A percentile compares a stretch with the other conserved stretches of the same genome.
phyloP scores from a whole-genome alignment of 345 rosid species.

The Eucalyptus albens region DNA sequence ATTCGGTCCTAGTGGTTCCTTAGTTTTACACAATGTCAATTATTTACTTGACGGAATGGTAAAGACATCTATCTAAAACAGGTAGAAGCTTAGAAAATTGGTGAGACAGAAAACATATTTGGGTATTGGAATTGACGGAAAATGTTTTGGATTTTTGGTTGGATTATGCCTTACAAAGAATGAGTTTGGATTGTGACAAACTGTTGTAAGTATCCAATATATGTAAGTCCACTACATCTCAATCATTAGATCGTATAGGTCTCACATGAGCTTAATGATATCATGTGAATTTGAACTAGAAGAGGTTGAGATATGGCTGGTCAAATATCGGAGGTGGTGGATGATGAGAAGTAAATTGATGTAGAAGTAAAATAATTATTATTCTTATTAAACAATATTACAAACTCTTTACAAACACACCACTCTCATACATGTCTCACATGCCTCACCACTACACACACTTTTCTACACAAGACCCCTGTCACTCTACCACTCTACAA shows the following conservation, averaged over 20 bases:
- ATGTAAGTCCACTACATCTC: not conserved
- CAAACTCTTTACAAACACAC: no score
- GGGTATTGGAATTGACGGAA: not conserved
- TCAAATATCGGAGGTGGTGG: not conserved
- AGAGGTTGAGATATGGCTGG: not conserved
- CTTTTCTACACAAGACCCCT: no score
- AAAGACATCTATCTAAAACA: not conserved
- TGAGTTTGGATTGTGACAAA: not conserved
- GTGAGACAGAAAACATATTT: not conserved
- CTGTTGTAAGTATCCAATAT: not conserved
- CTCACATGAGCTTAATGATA: no score
- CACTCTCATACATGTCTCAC: no score
- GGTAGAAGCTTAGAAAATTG: not conserved
- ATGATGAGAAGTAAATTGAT: no score
- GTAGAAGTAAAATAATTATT: no score
- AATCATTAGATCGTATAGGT: not conserved
- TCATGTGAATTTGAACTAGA: not conserved
- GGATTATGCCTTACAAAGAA: not conserved
- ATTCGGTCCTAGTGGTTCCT: not conserved
- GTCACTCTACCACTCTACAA: no score
- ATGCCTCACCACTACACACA: no score
- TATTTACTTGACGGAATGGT: not conserved
- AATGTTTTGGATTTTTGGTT: not conserved
- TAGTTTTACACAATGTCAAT: not conserved
- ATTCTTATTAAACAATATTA: no score